Percentiles rank a stretch among this genome's conserved stretches.
These are phyloP conservation scores for Tolypocladium tundrense DNA, from an alignment of 2,329 filamentous ascomycete species.

Conservation along the genomic window DNA sequence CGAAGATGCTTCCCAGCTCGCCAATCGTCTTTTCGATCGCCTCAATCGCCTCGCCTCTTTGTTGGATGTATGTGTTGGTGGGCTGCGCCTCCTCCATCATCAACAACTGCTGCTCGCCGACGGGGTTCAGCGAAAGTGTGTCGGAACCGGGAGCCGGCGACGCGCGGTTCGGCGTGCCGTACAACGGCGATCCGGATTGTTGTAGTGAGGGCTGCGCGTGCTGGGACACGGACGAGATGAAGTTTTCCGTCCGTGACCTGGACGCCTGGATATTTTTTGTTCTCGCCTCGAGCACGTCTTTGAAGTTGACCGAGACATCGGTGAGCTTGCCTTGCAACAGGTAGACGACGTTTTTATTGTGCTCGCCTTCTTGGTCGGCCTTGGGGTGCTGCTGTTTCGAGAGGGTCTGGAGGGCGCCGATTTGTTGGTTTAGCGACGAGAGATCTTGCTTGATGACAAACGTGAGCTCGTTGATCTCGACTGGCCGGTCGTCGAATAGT, in stretches of 20 bases:
- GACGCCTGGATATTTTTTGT: slow-evolving; percentile 98
- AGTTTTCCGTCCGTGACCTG: slow-evolving; percentile 86
- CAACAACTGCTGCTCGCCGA: slow-evolving; percentile 76
- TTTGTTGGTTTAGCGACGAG: slow-evolving; percentile 73
- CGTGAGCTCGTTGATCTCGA: slow-evolving; percentile 94
- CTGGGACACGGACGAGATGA: slow-evolving; percentile 80
- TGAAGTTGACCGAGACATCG: slow-evolving; percentile 90
- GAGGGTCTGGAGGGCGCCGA: slow-evolving; percentile 69
- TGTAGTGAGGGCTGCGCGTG: slow-evolving; percentile 59
- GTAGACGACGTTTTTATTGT: slow-evolving; percentile 95
- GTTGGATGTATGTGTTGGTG: slow-evolving; percentile 81
- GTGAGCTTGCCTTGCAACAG: slow-evolving; percentile 85
- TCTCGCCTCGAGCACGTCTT: slow-evolving; percentile 89
- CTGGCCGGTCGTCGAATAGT: slow-evolving; percentile 90
- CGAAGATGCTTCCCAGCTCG: slow-evolving; percentile 84
- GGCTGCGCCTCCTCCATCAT: slow-evolving; percentile 87
- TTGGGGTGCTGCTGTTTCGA: slow-evolving; percentile 67
- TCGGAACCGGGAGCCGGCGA: slow-evolving; percentile 60
- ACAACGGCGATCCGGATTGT: slow-evolving; percentile 76
- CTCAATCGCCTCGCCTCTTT: slow-evolving; percentile 90
- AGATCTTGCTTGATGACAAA: slow-evolving; percentile 98
- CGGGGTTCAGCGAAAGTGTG: slow-evolving; percentile 71
- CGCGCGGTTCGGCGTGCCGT: slow-evolving; percentile 63
- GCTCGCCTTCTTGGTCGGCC: slow-evolving; percentile 76
- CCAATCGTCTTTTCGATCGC: slow-evolving; percentile 92